Evolutionary conservation across 805 yeast genomes (phyloP), one percentile per base, ranked within the genome.

Genomic region (Saturnispora halmiae): DNA sequence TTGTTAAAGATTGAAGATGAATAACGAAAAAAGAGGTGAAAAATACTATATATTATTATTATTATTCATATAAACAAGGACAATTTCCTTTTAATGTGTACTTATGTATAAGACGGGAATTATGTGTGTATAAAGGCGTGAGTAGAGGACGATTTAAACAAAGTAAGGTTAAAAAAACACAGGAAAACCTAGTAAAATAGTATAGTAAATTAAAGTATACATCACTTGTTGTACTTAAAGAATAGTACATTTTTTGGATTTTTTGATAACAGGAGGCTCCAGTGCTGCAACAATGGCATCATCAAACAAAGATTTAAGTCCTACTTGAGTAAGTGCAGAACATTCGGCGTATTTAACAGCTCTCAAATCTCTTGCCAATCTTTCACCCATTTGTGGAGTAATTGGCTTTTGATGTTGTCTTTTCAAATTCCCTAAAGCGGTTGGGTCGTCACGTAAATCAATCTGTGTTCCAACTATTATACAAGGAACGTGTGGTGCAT

Each of bases 281-380:
- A 92, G 73, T 21, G 97, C 96, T 38, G 97, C 96, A 37, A 92
- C 96, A 45, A 92, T 92, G 20, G 97, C 97, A 66, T 87, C 96
- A 60, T 92, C 97, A 65, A 90, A 90, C n/a, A 90, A 96, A 51
- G 94, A 87, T 67, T 90, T 92, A 61, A 92, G 74, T 11, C 98
- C 98, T 60, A 87, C 79, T 66, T 90, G 98, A 38, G 96, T 92
- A 58, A 92, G 73, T 8, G 98, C 98, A 9, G 96, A 88, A 65
- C 98, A 90, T 66, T 90, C 98, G 34, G 90, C 95, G 64, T 90
- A 90, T 64, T 90, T 88, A 38, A 92, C 95, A 14, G 96, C 97
- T 51, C 92, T 81, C 53, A 88, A 72, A 54, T 90, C 96, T 64
- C 83, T 82, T 31, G 98, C 96, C 51, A 90, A 72, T 60, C 82